Evolutionary conservation across 108 stramenopile genomes (phyloP).

Genomic region (Conticribra guillardii): DNA sequence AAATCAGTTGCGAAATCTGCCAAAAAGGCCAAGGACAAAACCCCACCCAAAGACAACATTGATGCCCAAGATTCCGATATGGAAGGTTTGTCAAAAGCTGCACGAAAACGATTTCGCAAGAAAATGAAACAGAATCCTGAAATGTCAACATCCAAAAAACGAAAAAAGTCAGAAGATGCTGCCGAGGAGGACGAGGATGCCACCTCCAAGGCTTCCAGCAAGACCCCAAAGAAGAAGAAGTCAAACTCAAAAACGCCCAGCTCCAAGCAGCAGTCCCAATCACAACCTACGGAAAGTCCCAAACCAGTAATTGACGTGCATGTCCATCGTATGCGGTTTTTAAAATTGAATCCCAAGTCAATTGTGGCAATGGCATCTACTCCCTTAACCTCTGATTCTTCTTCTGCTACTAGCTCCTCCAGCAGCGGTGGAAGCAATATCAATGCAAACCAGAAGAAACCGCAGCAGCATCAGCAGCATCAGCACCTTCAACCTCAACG

Average conservation of each 20-base stretch:
- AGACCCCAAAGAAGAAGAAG: no score
- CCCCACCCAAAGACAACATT: not conserved
- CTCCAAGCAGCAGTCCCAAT: no score
- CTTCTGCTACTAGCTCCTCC: constrained; percentile 18
- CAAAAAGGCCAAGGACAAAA: not conserved
- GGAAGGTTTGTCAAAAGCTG: not conserved
- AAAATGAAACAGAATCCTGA: no score
- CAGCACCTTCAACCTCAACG: constrained; percentile 7
- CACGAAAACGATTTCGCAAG: not conserved
- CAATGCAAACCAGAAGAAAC: no score
- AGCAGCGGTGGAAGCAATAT: not conserved
- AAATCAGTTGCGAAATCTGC: no score
- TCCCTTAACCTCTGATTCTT: constrained; percentile 18
- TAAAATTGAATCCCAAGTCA: constrained; percentile 57
- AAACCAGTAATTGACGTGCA: constrained; percentile 54
- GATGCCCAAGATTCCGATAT: not conserved
- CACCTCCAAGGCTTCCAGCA: no score
- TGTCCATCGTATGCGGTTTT: constrained; percentile 78
- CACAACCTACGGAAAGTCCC: not conserved
- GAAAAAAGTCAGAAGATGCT: no score
- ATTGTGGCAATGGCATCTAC: constrained; percentile 66
- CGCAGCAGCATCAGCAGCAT: constrained; percentile 15
- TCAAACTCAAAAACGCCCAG: no score
- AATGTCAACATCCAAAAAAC: not conserved
- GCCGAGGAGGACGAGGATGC: no score